Evolutionary conservation across 495 filamentous ascomycete genomes (phyloP).

Genomic region (Letharia lupina): DNA sequence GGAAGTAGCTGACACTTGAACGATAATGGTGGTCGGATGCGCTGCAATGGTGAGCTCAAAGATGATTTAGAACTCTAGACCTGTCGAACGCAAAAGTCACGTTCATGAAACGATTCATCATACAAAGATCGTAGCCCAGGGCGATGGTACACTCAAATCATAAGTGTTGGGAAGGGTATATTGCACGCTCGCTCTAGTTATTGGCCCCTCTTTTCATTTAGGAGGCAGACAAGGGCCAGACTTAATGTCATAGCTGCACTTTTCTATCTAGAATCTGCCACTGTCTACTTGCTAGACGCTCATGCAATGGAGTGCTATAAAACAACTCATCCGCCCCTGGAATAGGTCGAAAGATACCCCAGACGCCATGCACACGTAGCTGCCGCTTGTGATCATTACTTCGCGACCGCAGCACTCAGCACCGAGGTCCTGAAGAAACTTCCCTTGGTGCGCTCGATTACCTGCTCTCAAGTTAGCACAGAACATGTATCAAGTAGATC

Average conservation of each 20-base stretch:
- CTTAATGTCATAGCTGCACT: not conserved
- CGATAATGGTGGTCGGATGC: not conserved
- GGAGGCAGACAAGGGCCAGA: not conserved
- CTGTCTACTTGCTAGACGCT: not conserved
- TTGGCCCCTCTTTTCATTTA: not conserved
- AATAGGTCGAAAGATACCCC: not conserved
- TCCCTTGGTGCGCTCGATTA: slow-evolving; percentile 29
- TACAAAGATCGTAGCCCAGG: too few species aligned
- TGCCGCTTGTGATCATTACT: slow-evolving; percentile 7
- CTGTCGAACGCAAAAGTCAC: not conserved
- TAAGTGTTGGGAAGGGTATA: too few species aligned
- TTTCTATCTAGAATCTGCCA: not conserved
- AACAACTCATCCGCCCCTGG: not conserved
- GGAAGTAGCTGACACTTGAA: not conserved
- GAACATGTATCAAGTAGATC: slow-evolving; percentile 49
- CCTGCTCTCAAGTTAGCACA: slow-evolving; percentile 25
- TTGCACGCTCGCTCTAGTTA: not conserved
- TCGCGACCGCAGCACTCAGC: slow-evolving; percentile 26
- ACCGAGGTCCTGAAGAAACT: slow-evolving; percentile 28
- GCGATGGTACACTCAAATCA: too few species aligned
- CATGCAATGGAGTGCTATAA: slow-evolving; percentile 7
- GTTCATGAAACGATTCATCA: too few species aligned
- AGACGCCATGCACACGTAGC: not conserved
- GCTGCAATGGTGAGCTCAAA: not conserved
- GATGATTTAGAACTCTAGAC: not conserved